Evolutionary conservation across 192 early-diverging fungal species (phyloP), one percentile per base, ranked within the genome.

Genomic region (Rhizoclosmatium globosum): DNA sequence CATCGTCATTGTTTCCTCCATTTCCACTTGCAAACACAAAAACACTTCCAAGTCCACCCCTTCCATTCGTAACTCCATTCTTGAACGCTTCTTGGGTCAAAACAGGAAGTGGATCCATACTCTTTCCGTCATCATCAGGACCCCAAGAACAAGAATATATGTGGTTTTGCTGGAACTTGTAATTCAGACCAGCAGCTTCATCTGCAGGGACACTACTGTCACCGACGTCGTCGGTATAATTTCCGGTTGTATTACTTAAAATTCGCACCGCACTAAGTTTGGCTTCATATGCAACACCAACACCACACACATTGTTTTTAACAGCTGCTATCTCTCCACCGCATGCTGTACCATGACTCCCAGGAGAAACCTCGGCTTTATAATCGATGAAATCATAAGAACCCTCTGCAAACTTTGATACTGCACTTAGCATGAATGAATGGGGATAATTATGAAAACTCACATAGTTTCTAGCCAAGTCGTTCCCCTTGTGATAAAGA

Each of bases 101-200:
- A 3, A 88, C 83, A 44, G 91, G 86, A 3, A 97, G 98, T 3
- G 91, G 95, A 47, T 97, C 95, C 76, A 94, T 91, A 0, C 92
- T 85, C 56, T 82, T 82, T 9, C 98, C 98, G 79, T 95, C 90
- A 79, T 99, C 98, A 44, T 88, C 84, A 47, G 98, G 97, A 0
- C 97, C 97, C 97, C 97, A 99, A 53, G 91, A 93, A 84, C 97
- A 98, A n/a, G 94, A 95, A 85, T 97, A 99, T 67, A 99, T 98
- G 60, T 95, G 90, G 82, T 94, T 99, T 17, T 92, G 88, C 58
- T 99, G 88, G 82, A 85, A 96, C 45, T 85, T 90, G 78, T 94
- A 97, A 80, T 95, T 98, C 38, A 98, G 87, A 23, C 96, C 93
- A 17, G 88, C 87, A 2, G 97, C 93, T 81, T 99, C 97, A 79